Percentiles rank a stretch among this genome's conserved stretches.
Evolutionary conservation across 2,329 filamentous ascomycete genomes (phyloP).

Genomic region (Teratosphaeria epicoccoides): DNA sequence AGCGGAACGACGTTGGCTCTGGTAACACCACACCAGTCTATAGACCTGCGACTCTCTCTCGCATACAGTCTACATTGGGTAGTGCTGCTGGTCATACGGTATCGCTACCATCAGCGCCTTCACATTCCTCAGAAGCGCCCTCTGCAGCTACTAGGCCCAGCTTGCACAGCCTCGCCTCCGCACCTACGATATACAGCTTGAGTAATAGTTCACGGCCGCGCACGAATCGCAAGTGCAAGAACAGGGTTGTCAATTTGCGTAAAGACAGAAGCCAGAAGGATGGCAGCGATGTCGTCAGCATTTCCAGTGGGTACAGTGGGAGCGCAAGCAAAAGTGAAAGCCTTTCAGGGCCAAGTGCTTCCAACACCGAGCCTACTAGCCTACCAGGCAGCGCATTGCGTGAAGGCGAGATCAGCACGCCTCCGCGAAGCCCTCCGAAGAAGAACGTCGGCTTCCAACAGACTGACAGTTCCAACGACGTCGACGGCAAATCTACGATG

Average conservation of each 20-base stretch:
- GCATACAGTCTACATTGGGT: constrained; percentile 34
- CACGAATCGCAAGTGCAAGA: constrained; percentile 67
- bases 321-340: constrained; percentile 19
- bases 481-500: neutral
- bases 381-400: constrained; percentile 9
- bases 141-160: constrained; percentile 59
- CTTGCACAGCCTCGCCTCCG: constrained; percentile 51
- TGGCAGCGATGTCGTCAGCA: constrained; percentile 32
- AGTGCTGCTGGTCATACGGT: constrained; percentile 13
- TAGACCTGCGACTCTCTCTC: constrained; percentile 34
- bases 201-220: constrained; percentile 50
- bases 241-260: constrained; percentile 70
- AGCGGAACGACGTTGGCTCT: constrained; percentile 49
- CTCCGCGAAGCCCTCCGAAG: constrained; percentile 38
- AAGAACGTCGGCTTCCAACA: constrained; percentile 25
- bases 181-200: constrained; percentile 39
- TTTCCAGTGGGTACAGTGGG: constrained; percentile 37
- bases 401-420: constrained; percentile 34
- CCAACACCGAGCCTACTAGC: constrained; percentile 29
- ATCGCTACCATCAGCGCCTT: constrained; percentile 26
- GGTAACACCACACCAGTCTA: constrained; percentile 30
- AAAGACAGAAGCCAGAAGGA: constrained; percentile 39
- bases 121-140: constrained; percentile 57
- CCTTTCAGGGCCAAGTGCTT: constrained; percentile 19
- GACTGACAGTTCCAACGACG: neutral